Evolutionary conservation across 129 eudicot species (phyloP), one percentile per base, ranked within the genome.

Genomic region (Artemisia tridentata): DNA sequence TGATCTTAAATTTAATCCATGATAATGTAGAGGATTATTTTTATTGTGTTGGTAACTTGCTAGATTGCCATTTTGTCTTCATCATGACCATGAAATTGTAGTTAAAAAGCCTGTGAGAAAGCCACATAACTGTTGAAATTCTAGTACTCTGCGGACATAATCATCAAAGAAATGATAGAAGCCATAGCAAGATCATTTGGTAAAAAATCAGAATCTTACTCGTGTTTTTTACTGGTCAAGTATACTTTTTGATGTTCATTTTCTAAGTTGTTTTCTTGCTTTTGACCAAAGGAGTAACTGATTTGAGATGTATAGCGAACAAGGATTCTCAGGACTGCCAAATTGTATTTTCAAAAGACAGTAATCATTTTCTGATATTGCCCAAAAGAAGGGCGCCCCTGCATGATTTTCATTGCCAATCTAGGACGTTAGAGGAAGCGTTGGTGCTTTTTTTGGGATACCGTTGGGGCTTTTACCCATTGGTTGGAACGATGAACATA

Each of bases 331-430:
- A 0, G 72, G 71, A 20, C 76, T 90, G 64, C 99, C 97, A 16
- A 95, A 90, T 78, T 95, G 99, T 85, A 95, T 95, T 95, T 97
- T 96, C 10, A 95, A 95, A 85, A 90, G 97, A 8, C 97, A 95
- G 50, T 95, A 90, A 77, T 90, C 99, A 43, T 95, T 95, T 72
- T 85, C 99, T 0, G 87, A 95, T 73, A 81, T 83, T 69, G 91
- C 97, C 2, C 72, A 96, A 6, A 82, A 73, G 38, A 95, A 95
- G 73, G 99, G 99, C 0, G 99, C 97, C 29, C 97, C 99, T 2
- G 69, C 82, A 3, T 96, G 97, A 14, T 95, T 95, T 69, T 75
- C 84, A 67, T 80, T 95, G 56, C 96, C 97, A 17, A 95, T 95
- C 43, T 79, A 97, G 79, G 99, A 95, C 64, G 97, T 90, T 19